Evolutionary conservation across 2,329 filamentous ascomycete species (phyloP).

Genomic region (Keithomyces neogunnii): DNA sequence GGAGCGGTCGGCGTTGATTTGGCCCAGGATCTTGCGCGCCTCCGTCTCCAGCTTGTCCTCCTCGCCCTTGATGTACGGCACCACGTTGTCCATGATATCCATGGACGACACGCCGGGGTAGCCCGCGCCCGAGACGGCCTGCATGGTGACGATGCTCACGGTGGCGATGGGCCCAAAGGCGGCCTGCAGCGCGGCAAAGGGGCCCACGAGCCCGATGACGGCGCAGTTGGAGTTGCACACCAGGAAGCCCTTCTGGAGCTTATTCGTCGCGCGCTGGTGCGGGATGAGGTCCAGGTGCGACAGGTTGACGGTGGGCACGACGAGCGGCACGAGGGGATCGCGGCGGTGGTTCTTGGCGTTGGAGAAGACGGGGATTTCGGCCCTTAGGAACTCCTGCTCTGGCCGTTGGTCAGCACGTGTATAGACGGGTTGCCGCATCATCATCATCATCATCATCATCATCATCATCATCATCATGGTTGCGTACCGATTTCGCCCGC

Average conservation of each 20-base stretch:
- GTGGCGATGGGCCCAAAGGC: constrained; percentile 75
- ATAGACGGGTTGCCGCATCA: background rate
- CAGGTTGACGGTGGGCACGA: constrained; percentile 93
- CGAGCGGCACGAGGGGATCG: constrained; percentile 81
- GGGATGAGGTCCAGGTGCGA: constrained; percentile 78
- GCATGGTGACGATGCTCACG: constrained; percentile 80
- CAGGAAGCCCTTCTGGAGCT: constrained; percentile 76
- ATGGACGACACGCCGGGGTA: constrained; percentile 86
- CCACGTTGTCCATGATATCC: constrained; percentile 94
- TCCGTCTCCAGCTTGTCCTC: constrained; percentile 96
- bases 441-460: background rate
- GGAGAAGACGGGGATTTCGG: constrained; percentile 86
- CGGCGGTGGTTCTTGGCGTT: constrained; percentile 97
- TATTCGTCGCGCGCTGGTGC: constrained; percentile 70
- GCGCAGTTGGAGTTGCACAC: constrained; percentile 99
- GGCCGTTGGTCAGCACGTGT: constrained; percentile 1
- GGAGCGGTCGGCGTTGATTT: constrained; percentile 60
- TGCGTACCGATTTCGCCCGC: constrained; percentile 78
- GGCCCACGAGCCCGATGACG: constrained; percentile 91
- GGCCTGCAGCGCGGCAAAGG: constrained; percentile 81
- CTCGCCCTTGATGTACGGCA: constrained; percentile 87
- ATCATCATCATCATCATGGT: background rate
- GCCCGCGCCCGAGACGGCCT: constrained; percentile 87
- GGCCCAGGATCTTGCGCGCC: constrained; percentile 87
- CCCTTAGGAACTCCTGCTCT: constrained; percentile 88